Evolutionary conservation across 257 asterid genomes (phyloP).

Genomic region (Nicotiana sylvestris): DNA sequence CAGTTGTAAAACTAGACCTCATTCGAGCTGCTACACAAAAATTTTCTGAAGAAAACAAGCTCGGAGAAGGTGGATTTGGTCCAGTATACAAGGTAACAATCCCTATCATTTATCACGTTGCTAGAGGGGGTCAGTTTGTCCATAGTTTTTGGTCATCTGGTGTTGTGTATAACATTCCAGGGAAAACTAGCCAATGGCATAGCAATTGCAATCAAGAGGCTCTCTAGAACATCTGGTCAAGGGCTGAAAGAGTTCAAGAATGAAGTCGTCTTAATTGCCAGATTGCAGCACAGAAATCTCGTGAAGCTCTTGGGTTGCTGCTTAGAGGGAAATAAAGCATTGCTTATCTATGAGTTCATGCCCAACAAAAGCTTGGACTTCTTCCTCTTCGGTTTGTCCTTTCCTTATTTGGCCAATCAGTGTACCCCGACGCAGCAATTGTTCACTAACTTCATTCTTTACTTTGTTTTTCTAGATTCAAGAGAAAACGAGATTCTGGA

Average conservation of each 20-base stretch:
- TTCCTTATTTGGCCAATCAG: neutral
- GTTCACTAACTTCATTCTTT: neutral
- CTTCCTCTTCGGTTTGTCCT: neutral
- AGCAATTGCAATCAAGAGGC: constrained; percentile 5
- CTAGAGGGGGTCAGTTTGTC: neutral
- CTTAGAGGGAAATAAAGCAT: neutral
- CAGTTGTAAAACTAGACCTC: neutral
- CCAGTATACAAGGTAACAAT: constrained; percentile 2
- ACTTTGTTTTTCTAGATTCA: neutral
- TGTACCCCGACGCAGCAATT: neutral
- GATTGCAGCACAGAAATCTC: constrained; percentile 10
- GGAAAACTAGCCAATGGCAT: neutral
- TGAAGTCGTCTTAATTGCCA: constrained; percentile 11
- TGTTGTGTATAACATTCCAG: neutral
- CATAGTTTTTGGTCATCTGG: neutral
- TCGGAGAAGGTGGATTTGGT: constrained; percentile 19
- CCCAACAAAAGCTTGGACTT: constrained; percentile 13
- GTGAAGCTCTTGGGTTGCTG: constrained; percentile 11
- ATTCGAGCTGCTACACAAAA: neutral
- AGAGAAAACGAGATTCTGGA: neutral
- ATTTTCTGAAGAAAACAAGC: constrained; percentile 3
- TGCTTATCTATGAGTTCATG: constrained; percentile 13
- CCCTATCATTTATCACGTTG: neutral
- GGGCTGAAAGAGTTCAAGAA: constrained; percentile 13
- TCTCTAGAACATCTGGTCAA: constrained; percentile 4